Conservation (phyloP, 345 rosid genomes). For the Gossypium stocksii region DNA sequence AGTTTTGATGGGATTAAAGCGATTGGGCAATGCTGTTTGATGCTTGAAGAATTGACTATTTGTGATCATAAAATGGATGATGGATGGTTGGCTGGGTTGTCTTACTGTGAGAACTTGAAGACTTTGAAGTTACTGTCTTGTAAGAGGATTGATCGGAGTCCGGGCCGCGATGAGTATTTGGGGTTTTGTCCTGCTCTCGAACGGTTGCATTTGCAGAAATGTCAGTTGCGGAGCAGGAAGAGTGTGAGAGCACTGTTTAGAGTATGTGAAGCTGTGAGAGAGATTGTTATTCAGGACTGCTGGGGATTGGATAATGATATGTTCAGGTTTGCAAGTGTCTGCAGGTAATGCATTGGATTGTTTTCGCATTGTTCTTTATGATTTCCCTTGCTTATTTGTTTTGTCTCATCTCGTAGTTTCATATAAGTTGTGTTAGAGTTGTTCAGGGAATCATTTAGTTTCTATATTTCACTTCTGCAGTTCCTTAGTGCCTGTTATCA, state of each 20-base stretch:
- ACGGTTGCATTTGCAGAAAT: constrained; percentile 69
- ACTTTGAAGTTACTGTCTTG: constrained; percentile 70
- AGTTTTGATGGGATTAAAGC: constrained; percentile 94
- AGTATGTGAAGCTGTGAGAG: constrained; percentile 67
- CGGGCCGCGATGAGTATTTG: constrained; percentile 64
- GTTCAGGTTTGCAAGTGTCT: constrained; percentile 51
- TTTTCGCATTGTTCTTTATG: not conserved
- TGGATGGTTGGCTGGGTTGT: constrained; percentile 85
- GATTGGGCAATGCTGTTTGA: constrained; percentile 86
- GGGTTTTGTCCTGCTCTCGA: constrained; percentile 75
- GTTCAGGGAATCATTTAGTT: not conserved
- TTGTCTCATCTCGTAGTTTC: not conserved
- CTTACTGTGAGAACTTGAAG: constrained; percentile 84
- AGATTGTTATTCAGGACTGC: constrained; percentile 70
- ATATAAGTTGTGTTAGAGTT: not conserved
- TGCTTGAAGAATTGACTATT: constrained; percentile 86
- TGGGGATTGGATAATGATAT: constrained; percentile 86
- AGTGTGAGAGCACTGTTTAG: constrained; percentile 59
- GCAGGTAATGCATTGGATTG: constrained; percentile 48
- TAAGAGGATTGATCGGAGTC: constrained; percentile 61
- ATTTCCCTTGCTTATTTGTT: constrained; percentile 1
- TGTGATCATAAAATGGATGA: constrained; percentile 86
- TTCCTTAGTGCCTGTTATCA: not conserved
- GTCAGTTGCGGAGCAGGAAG: constrained; percentile 66
- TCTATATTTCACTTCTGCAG: not conserved